Evolutionary conservation across 306 rosid species (phyloP), one percentile per base, ranked within the genome.

Genomic region (Arachis stenosperma): DNA sequence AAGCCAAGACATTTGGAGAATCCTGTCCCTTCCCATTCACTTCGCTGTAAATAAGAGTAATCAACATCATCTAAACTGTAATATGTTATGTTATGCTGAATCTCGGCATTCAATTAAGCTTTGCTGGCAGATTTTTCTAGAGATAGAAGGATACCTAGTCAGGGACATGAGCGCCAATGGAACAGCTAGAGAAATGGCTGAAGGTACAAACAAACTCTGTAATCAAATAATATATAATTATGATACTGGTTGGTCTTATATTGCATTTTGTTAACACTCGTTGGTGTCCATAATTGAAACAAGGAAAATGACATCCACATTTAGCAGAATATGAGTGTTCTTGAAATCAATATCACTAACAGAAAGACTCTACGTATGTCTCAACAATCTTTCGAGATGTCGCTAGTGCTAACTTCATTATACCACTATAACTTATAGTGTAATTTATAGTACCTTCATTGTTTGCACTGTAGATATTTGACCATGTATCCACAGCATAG

Each of bases 401-500:
- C 61, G 46, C 43, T 13, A 51, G 64, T 43, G 33, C 65, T 22
- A 22, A 78, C 57, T 36, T 65, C 68, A 62, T 51, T 69, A 37
- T 65, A 52, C 51, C 47, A 50, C 63, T 3, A 58, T 48, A 53
- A 66, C 46, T 53, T 60, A 65, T 40, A 36, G n/a, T 36, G 66
- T 53, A 33, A 51, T 74, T 66, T 65, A 14, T 52, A n/a, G 13
- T 52, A 52, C 97, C 93, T 89, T 89, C 82, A 94, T 84, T 76
- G 96, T 94, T 64, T 61, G 83, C 80, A 91, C 63, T 14, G 97
- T 85, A 51, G 96, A 85, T 86, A 94, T 86, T 75, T 91, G 98
- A 76, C 98, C 97, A 73, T 94, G 96, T 76, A 94, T 94, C 98
- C 98, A 94, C 59, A 94, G 84, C 98, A 94, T 94, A 29, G 96